phyloP scores from a whole-genome alignment of 345 rosid genomes.

The Aegle marmelos region DNA sequence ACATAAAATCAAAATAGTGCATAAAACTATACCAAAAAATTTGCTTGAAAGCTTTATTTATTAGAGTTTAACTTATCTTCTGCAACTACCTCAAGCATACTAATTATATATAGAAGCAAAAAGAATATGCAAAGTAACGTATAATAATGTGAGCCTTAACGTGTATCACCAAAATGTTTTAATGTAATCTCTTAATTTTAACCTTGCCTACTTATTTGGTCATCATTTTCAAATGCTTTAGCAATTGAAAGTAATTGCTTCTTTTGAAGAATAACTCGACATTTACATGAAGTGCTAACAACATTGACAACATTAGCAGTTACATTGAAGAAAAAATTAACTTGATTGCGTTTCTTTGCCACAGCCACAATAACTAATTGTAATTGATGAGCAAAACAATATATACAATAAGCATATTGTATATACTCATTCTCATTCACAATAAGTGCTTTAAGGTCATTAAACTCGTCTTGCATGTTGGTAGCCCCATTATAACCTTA shows the following conservation, averaged over 20 bases:
- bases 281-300: background rate
- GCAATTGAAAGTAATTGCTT: background rate
- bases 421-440: background rate
- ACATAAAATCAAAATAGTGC: constrained; percentile 2
- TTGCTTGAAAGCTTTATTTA: background rate
- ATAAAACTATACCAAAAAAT: background rate
- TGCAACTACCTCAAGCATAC: background rate
- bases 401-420: background rate
- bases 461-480: background rate
- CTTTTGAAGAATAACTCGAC: background rate
- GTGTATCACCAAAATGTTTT: background rate
- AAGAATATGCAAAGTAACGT: background rate
- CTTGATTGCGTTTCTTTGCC: background rate
- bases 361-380: background rate
- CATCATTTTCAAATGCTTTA: background rate
- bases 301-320: background rate
- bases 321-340: background rate
- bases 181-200: constrained; percentile 11
- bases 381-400: constrained; percentile 12
- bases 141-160: constrained; percentile 1
- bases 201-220: background rate
- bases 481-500: background rate
- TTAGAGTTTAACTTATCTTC: background rate
- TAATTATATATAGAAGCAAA: background rate
- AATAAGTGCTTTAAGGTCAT: background rate